Evolutionary conservation across 768 basidiomycete species (phyloP).

Genomic region (Pleurotus platypus): DNA sequence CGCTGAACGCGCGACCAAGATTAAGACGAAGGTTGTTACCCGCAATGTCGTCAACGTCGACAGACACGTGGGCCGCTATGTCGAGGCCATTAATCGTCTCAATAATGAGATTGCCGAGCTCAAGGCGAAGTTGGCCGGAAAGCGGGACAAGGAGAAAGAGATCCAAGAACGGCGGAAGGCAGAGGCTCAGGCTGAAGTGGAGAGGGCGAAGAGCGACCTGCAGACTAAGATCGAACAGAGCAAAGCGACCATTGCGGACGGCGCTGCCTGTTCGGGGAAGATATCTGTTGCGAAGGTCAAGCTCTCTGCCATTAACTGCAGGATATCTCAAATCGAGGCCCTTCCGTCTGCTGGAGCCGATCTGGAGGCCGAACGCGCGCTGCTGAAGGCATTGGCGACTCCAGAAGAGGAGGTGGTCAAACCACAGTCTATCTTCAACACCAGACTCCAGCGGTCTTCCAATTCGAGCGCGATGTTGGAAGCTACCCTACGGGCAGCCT

Average conservation of each 20-base stretch:
- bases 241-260: slow-evolving; percentile 67
- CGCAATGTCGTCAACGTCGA: slow-evolving; percentile 94
- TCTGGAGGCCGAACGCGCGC: slow-evolving; percentile 67
- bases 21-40: slow-evolving; percentile 96
- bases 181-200: slow-evolving; percentile 73
- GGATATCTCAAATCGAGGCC: slow-evolving; percentile 55
- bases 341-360: slow-evolving; percentile 42
- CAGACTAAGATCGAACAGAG: slow-evolving; percentile 69
- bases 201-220: slow-evolving; percentile 71
- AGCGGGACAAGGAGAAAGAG: slow-evolving; percentile 59
- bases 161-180: slow-evolving; percentile 60
- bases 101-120: slow-evolving; percentile 81
- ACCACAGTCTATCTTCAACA: slow-evolving; percentile 53
- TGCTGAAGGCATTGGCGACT: slow-evolving; percentile 61
- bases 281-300: slow-evolving; percentile 68
- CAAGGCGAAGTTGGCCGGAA: slow-evolving; percentile 80
- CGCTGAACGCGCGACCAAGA: slow-evolving; percentile 96
- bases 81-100: slow-evolving; percentile 89
- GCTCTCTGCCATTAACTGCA: slow-evolving; percentile 56
- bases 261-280: slow-evolving; percentile 70
- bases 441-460: slow-evolving; percentile 60
- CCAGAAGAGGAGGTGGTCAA: slow-evolving; percentile 70
- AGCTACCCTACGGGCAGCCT: slow-evolving; percentile 79
- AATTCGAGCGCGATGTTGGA: slow-evolving; percentile 83
- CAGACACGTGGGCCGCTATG: slow-evolving; percentile 92